Evolutionary conservation across 768 basidiomycete genomes (phyloP).

Genomic region (Artomyces pyxidatus): DNA sequence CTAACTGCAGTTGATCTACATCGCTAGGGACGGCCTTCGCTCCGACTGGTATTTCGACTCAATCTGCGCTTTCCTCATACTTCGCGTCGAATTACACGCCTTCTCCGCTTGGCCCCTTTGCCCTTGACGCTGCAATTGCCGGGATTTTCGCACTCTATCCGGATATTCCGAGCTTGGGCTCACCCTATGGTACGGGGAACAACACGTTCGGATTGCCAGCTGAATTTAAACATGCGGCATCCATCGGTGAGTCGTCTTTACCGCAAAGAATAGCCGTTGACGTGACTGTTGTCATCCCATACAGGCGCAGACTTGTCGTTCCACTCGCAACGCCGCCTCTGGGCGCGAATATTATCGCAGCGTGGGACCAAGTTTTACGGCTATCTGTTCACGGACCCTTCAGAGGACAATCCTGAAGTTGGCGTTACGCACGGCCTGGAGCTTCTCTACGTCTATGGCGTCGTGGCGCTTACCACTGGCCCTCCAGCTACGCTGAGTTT

Average conservation of each 20-base stretch:
- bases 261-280: too few relatives aligned
- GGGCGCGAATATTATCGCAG: constrained; percentile 31
- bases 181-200: constrained; percentile 39
- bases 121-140: constrained; percentile 17
- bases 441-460: constrained; percentile 16
- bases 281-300: too few relatives aligned
- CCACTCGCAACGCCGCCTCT: constrained; percentile 30
- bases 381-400: constrained; percentile 35
- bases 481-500: constrained; percentile 20
- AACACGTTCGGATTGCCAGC: constrained; percentile 34
- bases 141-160: constrained; percentile 33
- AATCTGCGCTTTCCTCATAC: not conserved
- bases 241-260: constrained; percentile 17
- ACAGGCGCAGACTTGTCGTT: constrained; percentile 34
- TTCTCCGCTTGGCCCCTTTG: constrained; percentile 7
- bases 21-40: constrained; percentile 30
- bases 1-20: not conserved
- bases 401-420: constrained; percentile 4
- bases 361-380: constrained; percentile 31
- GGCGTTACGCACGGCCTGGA: constrained; percentile 17
- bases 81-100: constrained; percentile 10
- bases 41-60: constrained; percentile 13
- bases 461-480: not conserved
- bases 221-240: constrained; percentile 32
- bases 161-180: constrained; percentile 32